A percentile compares a stretch with the other conserved stretches of the same genome.
phyloP scores from a whole-genome alignment of 441 rosid species.

The Metrosideros polymorpha region DNA sequence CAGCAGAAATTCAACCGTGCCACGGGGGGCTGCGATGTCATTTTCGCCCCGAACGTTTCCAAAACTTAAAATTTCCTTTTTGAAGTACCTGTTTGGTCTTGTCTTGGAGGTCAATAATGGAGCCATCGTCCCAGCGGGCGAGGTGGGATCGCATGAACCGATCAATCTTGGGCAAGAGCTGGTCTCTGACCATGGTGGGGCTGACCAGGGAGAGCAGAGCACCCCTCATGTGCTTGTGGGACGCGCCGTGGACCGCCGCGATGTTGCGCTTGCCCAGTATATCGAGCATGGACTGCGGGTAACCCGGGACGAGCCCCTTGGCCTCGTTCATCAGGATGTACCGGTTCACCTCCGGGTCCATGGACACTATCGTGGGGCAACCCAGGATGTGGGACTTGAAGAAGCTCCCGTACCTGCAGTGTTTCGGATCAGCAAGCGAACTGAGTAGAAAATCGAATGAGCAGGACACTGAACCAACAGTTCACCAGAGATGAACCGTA shows the following conservation, averaged over 20 bases:
- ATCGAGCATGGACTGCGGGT: constrained; percentile 88
- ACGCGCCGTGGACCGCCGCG: constrained; percentile 83
- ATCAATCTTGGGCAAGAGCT: constrained; percentile 69
- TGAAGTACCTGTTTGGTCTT: constrained; percentile 69
- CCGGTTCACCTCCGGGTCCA: constrained; percentile 86
- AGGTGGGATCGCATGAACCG: constrained; percentile 70
- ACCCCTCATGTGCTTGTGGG: constrained; percentile 77
- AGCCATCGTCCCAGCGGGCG: constrained; percentile 39
- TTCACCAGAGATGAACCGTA: not conserved
- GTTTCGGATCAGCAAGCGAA: not conserved
- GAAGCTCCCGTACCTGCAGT: constrained; percentile 55
- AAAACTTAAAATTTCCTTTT: not conserved
- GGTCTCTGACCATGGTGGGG: constrained; percentile 65
- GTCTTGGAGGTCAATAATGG: constrained; percentile 61
- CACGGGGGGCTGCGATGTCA: not conserved
- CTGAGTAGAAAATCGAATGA: not conserved
- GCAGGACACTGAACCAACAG: not conserved
- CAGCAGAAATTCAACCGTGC: not conserved
- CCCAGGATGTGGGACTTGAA: constrained; percentile 90
- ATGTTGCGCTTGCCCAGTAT: constrained; percentile 83
- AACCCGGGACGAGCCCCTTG: constrained; percentile 88
- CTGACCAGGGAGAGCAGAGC: constrained; percentile 56
- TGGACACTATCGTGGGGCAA: constrained; percentile 78
- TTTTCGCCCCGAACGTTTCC: not conserved
- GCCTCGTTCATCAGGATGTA: constrained; percentile 75